Conservation (phyloP, 768 basidiomycete species). For the Mycena filopes region DNA sequence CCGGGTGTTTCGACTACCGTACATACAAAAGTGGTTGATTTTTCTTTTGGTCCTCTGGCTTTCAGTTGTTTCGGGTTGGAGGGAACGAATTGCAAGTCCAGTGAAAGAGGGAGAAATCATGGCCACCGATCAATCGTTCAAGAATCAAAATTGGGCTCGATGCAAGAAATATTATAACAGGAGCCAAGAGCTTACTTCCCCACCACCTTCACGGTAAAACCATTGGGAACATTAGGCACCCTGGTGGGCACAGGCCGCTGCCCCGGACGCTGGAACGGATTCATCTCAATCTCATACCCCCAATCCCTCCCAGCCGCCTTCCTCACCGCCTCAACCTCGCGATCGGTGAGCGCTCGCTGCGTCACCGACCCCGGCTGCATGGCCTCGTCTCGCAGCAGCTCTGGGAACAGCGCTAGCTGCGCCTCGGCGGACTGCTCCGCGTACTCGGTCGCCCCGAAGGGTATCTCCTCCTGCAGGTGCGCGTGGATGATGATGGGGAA, state of each 20-base stretch:
- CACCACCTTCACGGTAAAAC: slow-evolving; percentile 29
- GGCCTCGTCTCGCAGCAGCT: not conserved
- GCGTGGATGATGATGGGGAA: slow-evolving; percentile 40
- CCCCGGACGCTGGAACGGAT: slow-evolving; percentile 37
- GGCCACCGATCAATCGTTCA: too few relatives aligned
- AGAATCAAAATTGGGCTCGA: too few relatives aligned
- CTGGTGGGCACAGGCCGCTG: slow-evolving; percentile 31
- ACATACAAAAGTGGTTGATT: too few relatives aligned
- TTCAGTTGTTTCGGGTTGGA: too few relatives aligned
- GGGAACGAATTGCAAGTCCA: too few relatives aligned
- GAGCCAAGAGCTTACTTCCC: slow-evolving; percentile 2
- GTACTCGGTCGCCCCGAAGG: slow-evolving; percentile 37
- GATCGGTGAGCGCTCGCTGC: slow-evolving; percentile 1
- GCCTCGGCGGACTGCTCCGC: slow-evolving; percentile 36
- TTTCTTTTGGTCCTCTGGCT: too few relatives aligned
- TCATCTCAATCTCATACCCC: slow-evolving; percentile 33
- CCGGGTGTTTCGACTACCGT: too few relatives aligned
- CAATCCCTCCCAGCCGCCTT: not conserved
- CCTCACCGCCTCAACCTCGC: not conserved
- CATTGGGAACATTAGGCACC: slow-evolving; percentile 32
- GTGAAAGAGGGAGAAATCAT: too few relatives aligned
- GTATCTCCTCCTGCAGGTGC: slow-evolving; percentile 26
- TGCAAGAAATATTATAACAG: too few relatives aligned
- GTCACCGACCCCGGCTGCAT: slow-evolving; percentile 1
- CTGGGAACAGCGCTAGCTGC: slow-evolving; percentile 17